Percentiles rank a stretch among this genome's conserved stretches.
phyloP scores from a whole-genome alignment of 208 protist genomes.

The Leishmania tarentolae region DNA sequence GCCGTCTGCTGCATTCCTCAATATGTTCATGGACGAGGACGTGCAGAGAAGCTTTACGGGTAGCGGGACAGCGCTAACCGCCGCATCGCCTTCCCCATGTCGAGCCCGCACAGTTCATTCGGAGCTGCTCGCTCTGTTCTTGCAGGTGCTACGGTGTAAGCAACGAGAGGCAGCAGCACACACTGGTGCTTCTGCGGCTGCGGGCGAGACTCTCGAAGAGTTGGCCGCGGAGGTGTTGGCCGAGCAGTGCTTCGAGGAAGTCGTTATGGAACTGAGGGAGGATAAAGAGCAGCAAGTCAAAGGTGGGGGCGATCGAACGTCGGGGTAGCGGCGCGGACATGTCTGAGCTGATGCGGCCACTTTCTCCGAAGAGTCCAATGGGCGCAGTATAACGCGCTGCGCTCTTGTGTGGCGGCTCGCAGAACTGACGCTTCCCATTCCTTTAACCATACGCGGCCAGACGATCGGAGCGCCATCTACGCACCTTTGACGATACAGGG shows the following conservation, averaged over 20 bases:
- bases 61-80: not conserved
- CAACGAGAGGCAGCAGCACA: not conserved
- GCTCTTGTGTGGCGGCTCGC: not conserved
- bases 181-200: not conserved
- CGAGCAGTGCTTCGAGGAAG: constrained; percentile 1
- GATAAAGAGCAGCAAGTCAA: not conserved
- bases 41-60: not conserved
- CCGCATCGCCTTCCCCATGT: not conserved
- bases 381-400: not conserved
- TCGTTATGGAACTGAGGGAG: not conserved
- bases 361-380: not conserved
- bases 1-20: not conserved
- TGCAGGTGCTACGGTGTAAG: not conserved
- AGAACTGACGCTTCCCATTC: not conserved
- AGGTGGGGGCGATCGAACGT: not conserved
- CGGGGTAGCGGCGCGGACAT: not conserved
- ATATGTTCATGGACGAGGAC: not conserved
- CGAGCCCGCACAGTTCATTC: not conserved
- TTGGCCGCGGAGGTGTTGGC: not conserved
- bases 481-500: not conserved
- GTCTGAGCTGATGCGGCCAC: not conserved
- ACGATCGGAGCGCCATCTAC: not conserved
- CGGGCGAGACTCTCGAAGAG: constrained; percentile 8
- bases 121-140: constrained; percentile 10
- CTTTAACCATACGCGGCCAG: not conserved